Percentiles rank a stretch among this genome's conserved stretches.
These are phyloP conservation scores for Umbellularia californica DNA, from an alignment of 164 flowering plant species.

Conservation along the genomic window DNA sequence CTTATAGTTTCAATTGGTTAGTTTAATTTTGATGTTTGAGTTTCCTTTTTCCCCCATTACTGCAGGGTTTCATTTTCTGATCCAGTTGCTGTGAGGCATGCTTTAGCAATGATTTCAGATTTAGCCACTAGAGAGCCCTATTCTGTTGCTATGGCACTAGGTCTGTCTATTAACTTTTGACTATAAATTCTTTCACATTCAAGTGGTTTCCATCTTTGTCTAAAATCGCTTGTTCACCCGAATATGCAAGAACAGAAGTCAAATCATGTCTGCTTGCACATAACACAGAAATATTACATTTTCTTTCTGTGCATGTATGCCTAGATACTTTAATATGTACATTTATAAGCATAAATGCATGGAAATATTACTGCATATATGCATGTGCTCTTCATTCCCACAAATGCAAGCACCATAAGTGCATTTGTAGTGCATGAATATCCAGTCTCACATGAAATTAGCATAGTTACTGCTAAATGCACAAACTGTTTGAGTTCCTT, in stretches of 20 bases:
- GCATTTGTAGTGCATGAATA: no score
- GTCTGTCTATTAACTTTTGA: conserved; percentile 28
- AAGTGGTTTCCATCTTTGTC: neutral
- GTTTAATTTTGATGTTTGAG: neutral
- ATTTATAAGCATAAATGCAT: no score
- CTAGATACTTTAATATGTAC: neutral
- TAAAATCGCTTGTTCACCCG: neutral
- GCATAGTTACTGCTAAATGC: neutral
- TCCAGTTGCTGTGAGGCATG: conserved; percentile 97
- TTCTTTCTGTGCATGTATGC: neutral
- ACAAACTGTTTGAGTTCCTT: neutral
- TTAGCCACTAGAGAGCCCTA: conserved; percentile 84
- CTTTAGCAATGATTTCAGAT: conserved; percentile 81
- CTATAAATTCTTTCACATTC: neutral
- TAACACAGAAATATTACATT: no score
- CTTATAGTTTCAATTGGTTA: neutral
- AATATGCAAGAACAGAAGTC: neutral
- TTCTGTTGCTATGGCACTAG: conserved; percentile 94
- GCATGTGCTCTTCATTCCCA: no score
- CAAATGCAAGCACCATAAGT: no score
- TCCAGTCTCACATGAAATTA: neutral
- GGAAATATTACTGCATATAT: no score
- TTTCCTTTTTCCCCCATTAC: conserved; percentile 1
- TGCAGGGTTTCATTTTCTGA: conserved; percentile 89
- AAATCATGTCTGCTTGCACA: neutral